phyloP scores from a whole-genome alignment of 1,139 yeast species.

The Candida buenavistaensis region DNA sequence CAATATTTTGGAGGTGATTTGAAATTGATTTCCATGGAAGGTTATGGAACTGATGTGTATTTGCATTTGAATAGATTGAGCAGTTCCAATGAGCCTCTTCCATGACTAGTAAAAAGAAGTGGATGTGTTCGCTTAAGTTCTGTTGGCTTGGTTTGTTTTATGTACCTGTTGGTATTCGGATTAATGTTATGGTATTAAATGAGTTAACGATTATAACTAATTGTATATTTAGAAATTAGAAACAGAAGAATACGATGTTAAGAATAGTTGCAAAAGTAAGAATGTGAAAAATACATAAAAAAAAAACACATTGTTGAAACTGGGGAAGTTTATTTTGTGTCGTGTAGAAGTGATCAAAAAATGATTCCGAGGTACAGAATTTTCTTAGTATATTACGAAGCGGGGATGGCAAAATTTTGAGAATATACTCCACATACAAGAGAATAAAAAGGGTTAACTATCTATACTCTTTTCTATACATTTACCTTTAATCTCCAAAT shows the following conservation, averaged over 20 bases:
- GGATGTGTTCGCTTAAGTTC: constrained; percentile 11
- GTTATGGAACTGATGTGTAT: constrained; percentile 92
- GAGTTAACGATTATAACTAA: background rate
- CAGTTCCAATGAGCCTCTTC: constrained; percentile 48
- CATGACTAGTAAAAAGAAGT: constrained; percentile 20
- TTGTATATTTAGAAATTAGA: background rate
- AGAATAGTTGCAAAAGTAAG: background rate
- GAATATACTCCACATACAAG: no score
- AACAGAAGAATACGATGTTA: background rate
- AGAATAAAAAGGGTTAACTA: no score
- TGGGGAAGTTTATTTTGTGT: no score
- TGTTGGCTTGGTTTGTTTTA: constrained; percentile 2
- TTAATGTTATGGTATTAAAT: constrained; percentile 4
- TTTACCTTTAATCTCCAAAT: no score
- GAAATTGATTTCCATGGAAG: constrained; percentile 87
- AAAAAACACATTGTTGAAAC: background rate
- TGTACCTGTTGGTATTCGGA: constrained; percentile 5
- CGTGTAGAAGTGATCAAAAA: no score
- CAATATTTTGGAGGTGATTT: constrained; percentile 91
- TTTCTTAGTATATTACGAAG: no score
- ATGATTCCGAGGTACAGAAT: constrained; percentile 3
- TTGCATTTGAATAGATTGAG: constrained; percentile 68
- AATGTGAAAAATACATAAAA: background rate
- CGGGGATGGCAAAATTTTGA: no score
- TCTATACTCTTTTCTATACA: no score